Base-by-base conservation (phyloP, 768 basidiomycete species). In the Phlebiopsis flavidoalba region DNA sequence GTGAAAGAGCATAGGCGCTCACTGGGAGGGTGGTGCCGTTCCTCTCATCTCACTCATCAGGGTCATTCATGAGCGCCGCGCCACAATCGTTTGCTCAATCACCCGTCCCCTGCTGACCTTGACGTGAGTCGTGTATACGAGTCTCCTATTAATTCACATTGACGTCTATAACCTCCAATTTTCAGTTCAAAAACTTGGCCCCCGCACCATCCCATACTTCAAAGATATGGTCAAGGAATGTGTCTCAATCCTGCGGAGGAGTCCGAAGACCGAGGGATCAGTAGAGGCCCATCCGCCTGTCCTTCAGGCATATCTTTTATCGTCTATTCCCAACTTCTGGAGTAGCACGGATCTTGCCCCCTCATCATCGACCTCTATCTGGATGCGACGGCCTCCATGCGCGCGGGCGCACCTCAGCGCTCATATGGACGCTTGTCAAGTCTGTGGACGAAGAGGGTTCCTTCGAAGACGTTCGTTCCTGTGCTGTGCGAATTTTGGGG, bases 141-240 rank as follows among this genome's bases (percentile, higher is more conserved):
- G 3, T 17, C 40, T 43, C 17, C 56, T 3, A 31, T 22, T 1
- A 15, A 47, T 7, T 57, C 6, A 33, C 15, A 33, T 8, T 60
- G 12, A 19, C 46, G 24, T 61, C 51, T 17, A 51, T 15, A 10
- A n/a, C 61, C n/a, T n/a, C n/a, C 26, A 6, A 15, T 47, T 31
- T 15, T 66, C n/a, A 96, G 93, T 19, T 71, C 78, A 19, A 85
- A n/a, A 87, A 50, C 81, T 98, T 21, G 93, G 92, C 0, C 93
- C 95, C 11, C 87, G 96, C 0, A 79, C 94, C 53, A 93, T 99
- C 53, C 93, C 96, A 5, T 81, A 85, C 73, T 88, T 97, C 74
- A 84, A 84, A 56, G 80, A 84, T 14, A 82, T 95, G 50, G 80
- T 90, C 15, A 73, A 83, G 5, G 79, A 85, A 57, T 83, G 83